Evolutionary conservation across 176 grass and related monocot genomes (phyloP).

Genomic region (Musa troglodytarum): DNA sequence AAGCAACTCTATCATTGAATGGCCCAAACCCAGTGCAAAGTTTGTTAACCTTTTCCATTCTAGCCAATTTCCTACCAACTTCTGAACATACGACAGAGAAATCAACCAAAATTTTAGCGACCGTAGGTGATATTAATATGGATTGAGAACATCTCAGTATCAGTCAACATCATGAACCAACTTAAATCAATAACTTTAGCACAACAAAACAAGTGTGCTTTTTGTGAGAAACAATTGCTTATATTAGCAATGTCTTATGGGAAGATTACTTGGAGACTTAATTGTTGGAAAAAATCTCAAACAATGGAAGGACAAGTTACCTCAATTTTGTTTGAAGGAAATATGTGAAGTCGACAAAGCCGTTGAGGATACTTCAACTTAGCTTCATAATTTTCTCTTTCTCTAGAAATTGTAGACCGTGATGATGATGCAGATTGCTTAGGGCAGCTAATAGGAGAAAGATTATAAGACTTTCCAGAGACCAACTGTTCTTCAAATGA

Average conservation of each 20-base stretch:
- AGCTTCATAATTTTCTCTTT: constrained; percentile 76
- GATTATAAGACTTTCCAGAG: constrained; percentile 61
- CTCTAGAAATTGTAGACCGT: constrained; percentile 56
- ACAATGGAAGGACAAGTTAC: constrained; percentile 32
- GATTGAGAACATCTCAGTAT: too few relatives aligned
- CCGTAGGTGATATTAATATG: too few relatives aligned
- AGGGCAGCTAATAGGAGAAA: constrained; percentile 63
- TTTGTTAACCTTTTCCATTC: background rate
- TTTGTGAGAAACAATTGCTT: too few relatives aligned
- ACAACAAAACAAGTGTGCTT: too few relatives aligned
- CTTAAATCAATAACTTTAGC: too few relatives aligned
- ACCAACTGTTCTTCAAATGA: constrained; percentile 92
- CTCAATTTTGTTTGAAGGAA: constrained; percentile 82
- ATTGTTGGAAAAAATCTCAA: background rate
- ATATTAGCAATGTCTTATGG: background rate
- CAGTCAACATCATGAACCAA: too few relatives aligned
- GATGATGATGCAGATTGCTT: constrained; percentile 28
- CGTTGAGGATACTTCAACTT: constrained; percentile 82
- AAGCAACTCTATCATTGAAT: background rate
- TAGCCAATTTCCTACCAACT: background rate
- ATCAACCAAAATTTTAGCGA: too few relatives aligned
- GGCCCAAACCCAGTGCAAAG: background rate
- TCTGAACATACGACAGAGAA: too few relatives aligned
- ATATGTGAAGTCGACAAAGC: constrained; percentile 75
- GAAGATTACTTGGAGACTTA: background rate